Percentiles rank a stretch among this genome's conserved stretches.
These are phyloP conservation scores for Vigna radiata DNA, from an alignment of 306 rosid genomes.

Conservation along the genomic window DNA sequence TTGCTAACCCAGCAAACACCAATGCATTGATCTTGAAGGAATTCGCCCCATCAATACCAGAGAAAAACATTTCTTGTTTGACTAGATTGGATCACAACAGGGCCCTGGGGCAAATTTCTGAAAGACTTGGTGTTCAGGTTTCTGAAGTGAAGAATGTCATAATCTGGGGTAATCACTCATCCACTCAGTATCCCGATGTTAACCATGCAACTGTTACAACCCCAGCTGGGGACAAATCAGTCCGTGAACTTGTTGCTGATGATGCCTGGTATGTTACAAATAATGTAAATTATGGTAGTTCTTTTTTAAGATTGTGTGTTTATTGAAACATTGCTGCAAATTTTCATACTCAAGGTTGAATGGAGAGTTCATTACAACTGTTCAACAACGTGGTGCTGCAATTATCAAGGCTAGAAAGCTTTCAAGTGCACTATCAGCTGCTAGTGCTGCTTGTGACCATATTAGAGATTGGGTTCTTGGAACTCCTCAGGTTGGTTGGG, in stretches of 20 bases:
- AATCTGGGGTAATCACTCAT: slow-evolving; percentile 99
- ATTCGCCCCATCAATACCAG: slow-evolving; percentile 94
- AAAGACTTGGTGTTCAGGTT: slow-evolving; percentile 81
- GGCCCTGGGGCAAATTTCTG: slow-evolving; percentile 98
- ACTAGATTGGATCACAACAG: slow-evolving; percentile 97
- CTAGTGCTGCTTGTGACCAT: slow-evolving; percentile 98
- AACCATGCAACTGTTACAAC: slow-evolving; percentile 88
- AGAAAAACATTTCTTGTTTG: slow-evolving; percentile 85
- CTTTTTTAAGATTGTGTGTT: not conserved
- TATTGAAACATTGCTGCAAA: not conserved
- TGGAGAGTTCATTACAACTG: slow-evolving; percentile 87
- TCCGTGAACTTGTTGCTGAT: slow-evolving; percentile 78
- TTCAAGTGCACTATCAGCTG: slow-evolving; percentile 97
- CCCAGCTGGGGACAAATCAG: slow-evolving; percentile 79
- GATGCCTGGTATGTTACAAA: slow-evolving; percentile 73
- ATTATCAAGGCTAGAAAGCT: slow-evolving; percentile 94
- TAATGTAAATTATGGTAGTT: not conserved
- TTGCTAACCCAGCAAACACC: slow-evolving; percentile 99
- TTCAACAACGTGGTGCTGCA: slow-evolving; percentile 99
- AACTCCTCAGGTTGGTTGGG: slow-evolving; percentile 80
- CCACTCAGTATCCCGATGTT: slow-evolving; percentile 97
- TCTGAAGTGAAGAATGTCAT: slow-evolving; percentile 89
- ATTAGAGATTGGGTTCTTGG: slow-evolving; percentile 98
- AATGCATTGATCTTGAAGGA: slow-evolving; percentile 98
- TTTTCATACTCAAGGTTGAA: slow-evolving; percentile 68